Conservation (phyloP, 176 grass and related monocot species). For the Musa troglodytarum region DNA sequence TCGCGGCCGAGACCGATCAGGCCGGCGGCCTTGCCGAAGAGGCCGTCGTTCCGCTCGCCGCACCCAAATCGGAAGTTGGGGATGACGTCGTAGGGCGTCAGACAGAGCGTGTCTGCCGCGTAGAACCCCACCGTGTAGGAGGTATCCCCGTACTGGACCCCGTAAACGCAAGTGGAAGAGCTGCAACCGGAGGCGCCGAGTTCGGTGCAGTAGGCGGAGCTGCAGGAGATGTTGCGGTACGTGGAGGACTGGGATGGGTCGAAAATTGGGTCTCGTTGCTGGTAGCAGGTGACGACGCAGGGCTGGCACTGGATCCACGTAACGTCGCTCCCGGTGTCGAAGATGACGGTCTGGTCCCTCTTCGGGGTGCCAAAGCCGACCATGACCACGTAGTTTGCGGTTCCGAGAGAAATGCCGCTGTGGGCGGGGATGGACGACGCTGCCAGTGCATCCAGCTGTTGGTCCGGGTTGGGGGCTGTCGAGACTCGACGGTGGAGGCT, state of each 20-base stretch:
- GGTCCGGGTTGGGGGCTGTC: background rate
- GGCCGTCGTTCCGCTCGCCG: constrained; percentile 56
- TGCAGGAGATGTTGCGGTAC: constrained; percentile 72
- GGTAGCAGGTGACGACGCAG: constrained; percentile 29
- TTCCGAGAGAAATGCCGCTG: background rate
- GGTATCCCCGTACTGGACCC: constrained; percentile 50
- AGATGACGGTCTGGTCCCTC: constrained; percentile 8
- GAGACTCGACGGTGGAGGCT: constrained; percentile 38
- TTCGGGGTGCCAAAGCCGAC: constrained; percentile 31
- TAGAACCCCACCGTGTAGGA: constrained; percentile 64
- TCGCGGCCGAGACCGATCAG: constrained; percentile 67
- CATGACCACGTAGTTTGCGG: constrained; percentile 31
- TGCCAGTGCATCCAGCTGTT: background rate
- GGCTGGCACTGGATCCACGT: constrained; percentile 28
- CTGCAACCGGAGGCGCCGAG: constrained; percentile 27
- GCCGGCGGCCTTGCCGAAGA: constrained; percentile 56
- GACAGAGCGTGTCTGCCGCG: constrained; percentile 51
- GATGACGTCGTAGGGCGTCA: constrained; percentile 4
- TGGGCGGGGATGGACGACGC: background rate
- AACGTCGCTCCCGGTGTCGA: constrained; percentile 36
- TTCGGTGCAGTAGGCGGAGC: constrained; percentile 43
- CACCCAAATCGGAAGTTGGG: constrained; percentile 48
- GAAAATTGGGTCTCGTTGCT: constrained; percentile 45
- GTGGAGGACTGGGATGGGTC: constrained; percentile 48
- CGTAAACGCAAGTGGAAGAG: constrained; percentile 42